Conservation (phyloP, 495 filamentous ascomycete genomes). For the Hyphodiscus hymeniophilus region DNA sequence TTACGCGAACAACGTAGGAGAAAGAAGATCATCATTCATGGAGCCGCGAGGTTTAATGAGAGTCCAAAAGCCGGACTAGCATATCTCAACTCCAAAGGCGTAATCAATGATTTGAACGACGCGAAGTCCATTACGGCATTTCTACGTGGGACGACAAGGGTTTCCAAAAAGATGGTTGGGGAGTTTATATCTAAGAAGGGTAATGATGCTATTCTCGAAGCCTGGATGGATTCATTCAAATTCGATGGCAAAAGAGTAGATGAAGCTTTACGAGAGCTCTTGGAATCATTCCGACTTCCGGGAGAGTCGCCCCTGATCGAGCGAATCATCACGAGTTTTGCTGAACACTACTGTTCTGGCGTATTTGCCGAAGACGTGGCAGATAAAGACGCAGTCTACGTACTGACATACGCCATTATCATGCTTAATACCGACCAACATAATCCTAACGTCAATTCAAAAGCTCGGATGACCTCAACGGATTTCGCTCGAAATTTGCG, state of each 20-base stretch:
- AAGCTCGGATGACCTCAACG: slow-evolving; percentile 69
- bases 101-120: slow-evolving; percentile 70
- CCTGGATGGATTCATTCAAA: slow-evolving; percentile 78
- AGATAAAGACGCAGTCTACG: slow-evolving; percentile 81
- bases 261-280: slow-evolving; percentile 76
- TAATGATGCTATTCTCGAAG: slow-evolving; percentile 71
- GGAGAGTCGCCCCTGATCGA: slow-evolving; percentile 92
- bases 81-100: slow-evolving; percentile 72
- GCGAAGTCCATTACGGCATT: slow-evolving; percentile 70
- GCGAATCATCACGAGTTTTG: slow-evolving; percentile 79
- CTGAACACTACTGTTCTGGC: slow-evolving; percentile 76
- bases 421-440: slow-evolving; percentile 93
- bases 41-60: slow-evolving; percentile 90
- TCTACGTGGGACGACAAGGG: slow-evolving; percentile 70
- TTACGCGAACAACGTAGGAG: slow-evolving; percentile 62
- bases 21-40: slow-evolving; percentile 84
- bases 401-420: slow-evolving; percentile 93
- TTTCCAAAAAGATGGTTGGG: slow-evolving; percentile 86
- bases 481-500: slow-evolving; percentile 85
- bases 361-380: slow-evolving; percentile 66
- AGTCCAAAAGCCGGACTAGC: slow-evolving; percentile 84
- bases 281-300: slow-evolving; percentile 89
- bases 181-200: slow-evolving; percentile 87
- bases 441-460: slow-evolving; percentile 78
- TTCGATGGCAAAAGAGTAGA: slow-evolving; percentile 82